These are phyloP conservation scores for Torulaspora globosa DNA, from an alignment of 1,139 yeast genomes.

Conservation along the genomic window DNA sequence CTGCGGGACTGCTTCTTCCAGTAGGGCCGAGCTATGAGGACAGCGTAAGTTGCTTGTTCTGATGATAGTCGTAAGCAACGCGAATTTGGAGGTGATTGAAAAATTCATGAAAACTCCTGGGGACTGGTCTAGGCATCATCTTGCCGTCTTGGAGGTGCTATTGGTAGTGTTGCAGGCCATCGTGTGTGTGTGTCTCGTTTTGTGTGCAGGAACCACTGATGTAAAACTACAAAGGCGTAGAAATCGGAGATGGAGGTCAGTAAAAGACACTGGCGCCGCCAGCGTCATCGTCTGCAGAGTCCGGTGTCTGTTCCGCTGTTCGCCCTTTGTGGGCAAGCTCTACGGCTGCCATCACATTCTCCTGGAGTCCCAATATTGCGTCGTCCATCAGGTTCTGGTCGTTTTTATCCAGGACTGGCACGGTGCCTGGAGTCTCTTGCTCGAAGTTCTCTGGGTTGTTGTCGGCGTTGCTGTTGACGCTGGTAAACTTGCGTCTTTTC, in stretches of 20 bases:
- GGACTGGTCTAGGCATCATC: too few species aligned
- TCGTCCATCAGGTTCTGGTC: slow-evolving; percentile 35
- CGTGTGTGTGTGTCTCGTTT: background rate
- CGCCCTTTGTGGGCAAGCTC: slow-evolving; percentile 3
- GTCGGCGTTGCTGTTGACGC: slow-evolving; percentile 15
- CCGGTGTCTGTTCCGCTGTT: too few species aligned
- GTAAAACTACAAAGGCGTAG: too few species aligned
- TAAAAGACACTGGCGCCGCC: slow-evolving; percentile 3
- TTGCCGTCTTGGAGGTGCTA: too few species aligned
- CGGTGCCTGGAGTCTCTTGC: slow-evolving; percentile 26
- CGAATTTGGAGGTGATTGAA: too few species aligned
- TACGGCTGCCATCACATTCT: slow-evolving; percentile 48
- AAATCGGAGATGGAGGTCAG: background rate
- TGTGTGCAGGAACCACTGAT: background rate
- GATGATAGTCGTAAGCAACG: too few species aligned
- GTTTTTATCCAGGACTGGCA: slow-evolving; percentile 38
- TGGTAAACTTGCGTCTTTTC: slow-evolving; percentile 23
- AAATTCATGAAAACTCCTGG: too few species aligned
- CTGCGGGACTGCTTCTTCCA: background rate
- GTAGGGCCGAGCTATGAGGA: background rate
- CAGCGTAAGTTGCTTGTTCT: too few species aligned
- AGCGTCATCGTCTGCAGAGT: slow-evolving; percentile 7
- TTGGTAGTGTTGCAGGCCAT: too few species aligned
- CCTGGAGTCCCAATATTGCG: slow-evolving; percentile 39
- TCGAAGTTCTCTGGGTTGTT: slow-evolving; percentile 9